Percentiles rank a stretch among this genome's conserved stretches.
Evolutionary conservation across 306 rosid species (phyloP).

Genomic region (Gastrolobium bilobum): DNA sequence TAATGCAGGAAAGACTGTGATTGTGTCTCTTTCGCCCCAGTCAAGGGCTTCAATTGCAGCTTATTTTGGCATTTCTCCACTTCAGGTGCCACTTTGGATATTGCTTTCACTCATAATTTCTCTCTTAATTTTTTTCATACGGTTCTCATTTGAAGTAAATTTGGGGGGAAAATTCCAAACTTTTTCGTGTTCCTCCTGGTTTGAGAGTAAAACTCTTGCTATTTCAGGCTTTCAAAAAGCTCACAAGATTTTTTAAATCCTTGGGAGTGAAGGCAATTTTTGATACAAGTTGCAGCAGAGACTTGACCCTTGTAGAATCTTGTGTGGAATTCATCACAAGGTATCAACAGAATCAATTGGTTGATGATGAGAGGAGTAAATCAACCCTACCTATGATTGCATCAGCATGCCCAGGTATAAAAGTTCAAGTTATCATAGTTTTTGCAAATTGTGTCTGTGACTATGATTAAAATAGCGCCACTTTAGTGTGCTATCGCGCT

Average conservation of each 20-base stretch:
- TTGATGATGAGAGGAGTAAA: slow-evolving; percentile 60
- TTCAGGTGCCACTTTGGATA: slow-evolving; percentile 66
- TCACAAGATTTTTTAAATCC: slow-evolving; percentile 84
- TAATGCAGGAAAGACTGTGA: slow-evolving; percentile 70
- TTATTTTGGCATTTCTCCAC: slow-evolving; percentile 86
- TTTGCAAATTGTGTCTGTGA: slow-evolving; percentile 38
- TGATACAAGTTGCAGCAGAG: slow-evolving; percentile 95
- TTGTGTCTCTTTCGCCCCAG: slow-evolving; percentile 91
- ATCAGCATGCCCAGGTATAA: slow-evolving; percentile 98
- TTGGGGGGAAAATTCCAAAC: background rate
- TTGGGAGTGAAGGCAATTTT: slow-evolving; percentile 89
- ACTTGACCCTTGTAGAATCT: slow-evolving; percentile 84
- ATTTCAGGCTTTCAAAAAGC: slow-evolving; percentile 79
- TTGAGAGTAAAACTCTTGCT: slow-evolving; percentile 24
- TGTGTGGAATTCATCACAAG: slow-evolving; percentile 84
- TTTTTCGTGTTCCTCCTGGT: slow-evolving; percentile 13
- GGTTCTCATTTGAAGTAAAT: slow-evolving; percentile 25
- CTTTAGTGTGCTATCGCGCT: no score
- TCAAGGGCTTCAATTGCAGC: slow-evolving; percentile 93
- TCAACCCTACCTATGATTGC: slow-evolving; percentile 83
- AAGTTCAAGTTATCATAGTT: slow-evolving; percentile 27
- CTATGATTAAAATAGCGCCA: no score
- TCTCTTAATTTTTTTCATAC: background rate
- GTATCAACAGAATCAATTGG: slow-evolving; percentile 65
- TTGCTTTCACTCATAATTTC: background rate